Base-by-base conservation (phyloP, 73 alveolate species). In the Paraurostyla sp. region DNA sequence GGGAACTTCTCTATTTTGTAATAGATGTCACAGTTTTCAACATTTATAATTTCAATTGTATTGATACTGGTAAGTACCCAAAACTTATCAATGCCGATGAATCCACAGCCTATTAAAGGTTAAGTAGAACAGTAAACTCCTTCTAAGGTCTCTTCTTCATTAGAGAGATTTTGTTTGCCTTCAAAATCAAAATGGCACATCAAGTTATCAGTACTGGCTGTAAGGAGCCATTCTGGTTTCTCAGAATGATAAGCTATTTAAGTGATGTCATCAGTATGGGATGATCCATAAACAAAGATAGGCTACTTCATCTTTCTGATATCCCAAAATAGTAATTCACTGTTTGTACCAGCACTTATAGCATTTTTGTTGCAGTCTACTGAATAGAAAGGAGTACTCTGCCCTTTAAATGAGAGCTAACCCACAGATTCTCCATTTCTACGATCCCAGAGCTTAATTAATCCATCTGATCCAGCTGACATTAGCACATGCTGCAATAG, bases 241-340 rank as follows among this genome's bases (percentile, higher is more conserved):
- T 15, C 43, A 3, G 83, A 68, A 32, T 56, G 82, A 42, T 49
- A 81, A 9, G 69, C 71, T 33, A 81, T 3, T 6, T 54, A 48
- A 6, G 91, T 81, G 2, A 81, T 56, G 41, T 81, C 91, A 30
- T 81, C 91, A 16, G 65, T 81, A 42, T 81, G 91, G 3, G 91
- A 56, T 9, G 63, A 35, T 32, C 40, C 35, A 52, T 41, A 59
- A n/a, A 41, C n/a, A 16, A n/a, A 36, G 16, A 41, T 48, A 32
- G 82, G 69, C 40, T 46, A 54, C 57, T 42, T 56, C 71, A 57
- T 54, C 22, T 81, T 56, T 18, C 91, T 20, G 22, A 81, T 56
- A 65, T 81, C 91, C 91, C 91, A 81, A 38, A 81, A 41, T 0
- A 58, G 57, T 0, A 81, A n/a, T 9, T 81, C 81, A 4, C 51